Evolutionary conservation across 2,329 filamentous ascomycete species (phyloP).

Genomic region (Aureobasidium sp.): DNA sequence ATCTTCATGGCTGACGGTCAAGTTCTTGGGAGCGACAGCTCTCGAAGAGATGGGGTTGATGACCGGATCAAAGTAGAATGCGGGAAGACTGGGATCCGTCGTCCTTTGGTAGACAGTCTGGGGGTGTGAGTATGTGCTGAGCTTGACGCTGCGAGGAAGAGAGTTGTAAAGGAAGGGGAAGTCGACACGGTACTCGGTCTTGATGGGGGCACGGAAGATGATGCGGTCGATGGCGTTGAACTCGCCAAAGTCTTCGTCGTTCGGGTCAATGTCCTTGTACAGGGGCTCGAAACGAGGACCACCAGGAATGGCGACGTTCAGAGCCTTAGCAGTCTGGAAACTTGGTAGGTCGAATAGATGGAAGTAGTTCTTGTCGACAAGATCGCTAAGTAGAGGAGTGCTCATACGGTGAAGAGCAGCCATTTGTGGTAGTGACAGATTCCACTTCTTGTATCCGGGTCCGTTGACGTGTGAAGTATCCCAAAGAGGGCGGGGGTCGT

Average conservation of each 20-base stretch:
- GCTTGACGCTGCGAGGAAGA: slow-evolving; percentile 82
- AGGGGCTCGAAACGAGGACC: slow-evolving; percentile 93
- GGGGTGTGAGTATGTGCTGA: slow-evolving; percentile 89
- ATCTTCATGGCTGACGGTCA: slow-evolving; percentile 87
- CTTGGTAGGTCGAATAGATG: slow-evolving; percentile 94
- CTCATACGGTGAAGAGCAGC: slow-evolving; percentile 88
- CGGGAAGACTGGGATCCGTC: slow-evolving; percentile 81
- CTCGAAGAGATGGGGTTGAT: slow-evolving; percentile 97
- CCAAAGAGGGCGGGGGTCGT: slow-evolving; percentile 76
- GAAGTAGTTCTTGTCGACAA: slow-evolving; percentile 94
- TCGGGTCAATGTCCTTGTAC: slow-evolving; percentile 97
- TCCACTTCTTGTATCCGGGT: slow-evolving; percentile 94
- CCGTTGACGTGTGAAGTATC: slow-evolving; percentile 94
- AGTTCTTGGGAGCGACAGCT: slow-evolving; percentile 86
- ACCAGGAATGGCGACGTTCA: slow-evolving; percentile 96
- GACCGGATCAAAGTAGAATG: slow-evolving; percentile 95
- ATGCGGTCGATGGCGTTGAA: slow-evolving; percentile 99
- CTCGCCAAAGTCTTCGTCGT: slow-evolving; percentile 98
- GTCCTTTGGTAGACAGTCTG: slow-evolving; percentile 85
- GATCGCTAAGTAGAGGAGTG: slow-evolving; percentile 80
- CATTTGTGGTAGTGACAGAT: slow-evolving; percentile 89
- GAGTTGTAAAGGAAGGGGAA: slow-evolving; percentile 97
- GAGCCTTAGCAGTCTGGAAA: slow-evolving; percentile 89
- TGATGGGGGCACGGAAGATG: slow-evolving; percentile 90
- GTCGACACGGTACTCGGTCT: slow-evolving; percentile 90